Conservation (phyloP, 306 rosid species). For the Coriaria nepalensis region DNA sequence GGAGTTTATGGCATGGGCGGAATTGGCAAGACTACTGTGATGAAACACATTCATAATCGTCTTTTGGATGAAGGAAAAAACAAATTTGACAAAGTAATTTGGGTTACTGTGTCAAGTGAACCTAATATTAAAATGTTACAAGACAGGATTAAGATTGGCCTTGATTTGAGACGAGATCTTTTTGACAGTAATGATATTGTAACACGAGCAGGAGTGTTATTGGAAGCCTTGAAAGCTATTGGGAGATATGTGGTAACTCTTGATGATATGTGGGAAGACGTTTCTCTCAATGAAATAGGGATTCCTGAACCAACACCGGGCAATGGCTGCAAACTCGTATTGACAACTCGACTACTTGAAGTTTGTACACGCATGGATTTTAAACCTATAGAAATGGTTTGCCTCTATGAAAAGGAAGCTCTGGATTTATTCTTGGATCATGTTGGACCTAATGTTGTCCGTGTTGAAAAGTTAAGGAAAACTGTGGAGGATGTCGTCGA, state of each 20-base stretch:
- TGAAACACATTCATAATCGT: slow-evolving; percentile 5
- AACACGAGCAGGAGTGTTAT: background rate
- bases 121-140: background rate
- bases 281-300: background rate
- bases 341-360: background rate
- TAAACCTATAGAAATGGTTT: background rate
- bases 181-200: background rate
- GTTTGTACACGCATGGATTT: background rate
- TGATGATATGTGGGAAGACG: slow-evolving; percentile 9
- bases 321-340: background rate
- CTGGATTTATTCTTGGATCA: background rate
- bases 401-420: background rate
- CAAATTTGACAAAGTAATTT: slow-evolving; percentile 8
- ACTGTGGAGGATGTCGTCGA: background rate
- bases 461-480: background rate
- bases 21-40: slow-evolving; percentile 13
- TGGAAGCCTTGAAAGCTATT: background rate
- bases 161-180: background rate
- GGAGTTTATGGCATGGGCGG: slow-evolving; percentile 17
- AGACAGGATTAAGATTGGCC: background rate
- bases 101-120: slow-evolving; percentile 3
- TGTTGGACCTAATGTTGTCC: background rate
- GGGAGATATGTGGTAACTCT: slow-evolving; percentile 9
- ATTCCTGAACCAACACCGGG: background rate
- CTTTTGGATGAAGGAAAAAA: background rate